Evolutionary conservation across 2,329 filamentous ascomycete species (phyloP).

Genomic region (Fusarium fracticaudum): DNA sequence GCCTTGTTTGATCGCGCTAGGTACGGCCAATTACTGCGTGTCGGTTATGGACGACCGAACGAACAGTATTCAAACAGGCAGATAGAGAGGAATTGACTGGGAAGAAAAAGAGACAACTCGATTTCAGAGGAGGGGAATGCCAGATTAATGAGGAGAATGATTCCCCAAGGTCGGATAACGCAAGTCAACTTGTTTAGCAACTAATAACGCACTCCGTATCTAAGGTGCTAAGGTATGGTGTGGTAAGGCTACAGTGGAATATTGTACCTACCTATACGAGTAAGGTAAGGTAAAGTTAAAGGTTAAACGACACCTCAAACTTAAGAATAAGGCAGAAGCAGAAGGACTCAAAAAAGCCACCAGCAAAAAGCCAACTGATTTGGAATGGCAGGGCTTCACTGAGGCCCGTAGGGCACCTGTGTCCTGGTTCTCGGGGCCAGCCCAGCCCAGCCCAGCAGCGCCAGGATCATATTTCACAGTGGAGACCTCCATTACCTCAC

Average conservation of each 20-base stretch:
- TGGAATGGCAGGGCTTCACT: constrained; percentile 24
- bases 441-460: constrained; percentile 33
- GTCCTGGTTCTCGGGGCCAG: constrained; percentile 44
- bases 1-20: constrained; percentile 40
- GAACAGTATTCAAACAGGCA: constrained; percentile 29
- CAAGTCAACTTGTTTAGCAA: background rate
- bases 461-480: constrained; percentile 37
- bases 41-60: constrained; percentile 22
- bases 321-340: background rate
- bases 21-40: constrained; percentile 30
- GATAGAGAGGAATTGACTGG: background rate
- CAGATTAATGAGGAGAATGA: constrained; percentile 31
- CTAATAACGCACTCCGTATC: background rate
- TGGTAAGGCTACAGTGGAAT: background rate
- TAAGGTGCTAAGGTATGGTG: background rate
- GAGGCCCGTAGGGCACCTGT: constrained; percentile 26
- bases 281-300: constrained; percentile 18
- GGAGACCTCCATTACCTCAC: constrained; percentile 12
- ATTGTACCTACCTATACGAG: constrained; percentile 4
- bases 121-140: constrained; percentile 24
- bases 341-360: constrained; percentile 4
- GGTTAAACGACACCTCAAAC: constrained; percentile 5
- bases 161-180: constrained; percentile 17
- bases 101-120: constrained; percentile 1
- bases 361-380: background rate